Evolutionary conservation across 1,284 basidiomycete genomes (phyloP).

Genomic region (Chalciporus piperatoides): DNA sequence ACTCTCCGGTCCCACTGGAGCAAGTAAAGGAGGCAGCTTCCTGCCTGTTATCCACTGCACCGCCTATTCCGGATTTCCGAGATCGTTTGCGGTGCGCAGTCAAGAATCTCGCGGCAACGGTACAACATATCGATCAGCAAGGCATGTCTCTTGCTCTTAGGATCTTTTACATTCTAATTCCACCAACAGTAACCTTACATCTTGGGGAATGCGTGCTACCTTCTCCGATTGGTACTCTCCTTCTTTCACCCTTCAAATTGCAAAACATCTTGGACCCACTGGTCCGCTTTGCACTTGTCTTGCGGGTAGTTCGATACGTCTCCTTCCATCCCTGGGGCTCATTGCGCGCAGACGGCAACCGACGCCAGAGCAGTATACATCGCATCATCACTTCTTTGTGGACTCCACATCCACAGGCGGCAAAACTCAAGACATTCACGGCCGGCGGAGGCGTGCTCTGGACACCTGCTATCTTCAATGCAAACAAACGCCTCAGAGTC

Average conservation of each 20-base stretch:
- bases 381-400: slow-evolving; percentile 49
- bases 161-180: slow-evolving; percentile 13
- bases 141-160: slow-evolving; percentile 16
- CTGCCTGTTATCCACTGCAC: slow-evolving; percentile 22
- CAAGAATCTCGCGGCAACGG: slow-evolving; percentile 31
- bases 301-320: slow-evolving; percentile 62
- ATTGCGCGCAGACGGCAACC: slow-evolving; percentile 51
- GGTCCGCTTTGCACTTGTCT: slow-evolving; percentile 46
- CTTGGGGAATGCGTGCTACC: slow-evolving; percentile 36
- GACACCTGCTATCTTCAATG: slow-evolving; percentile 45
- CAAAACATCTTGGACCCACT: slow-evolving; percentile 34
- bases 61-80: slow-evolving; percentile 22
- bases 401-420: slow-evolving; percentile 26
- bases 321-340: slow-evolving; percentile 76
- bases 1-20: slow-evolving; percentile 31
- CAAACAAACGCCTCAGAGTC: slow-evolving; percentile 24
- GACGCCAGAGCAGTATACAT: slow-evolving; percentile 42
- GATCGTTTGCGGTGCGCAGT: slow-evolving; percentile 34
- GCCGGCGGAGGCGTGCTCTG: slow-evolving; percentile 62
- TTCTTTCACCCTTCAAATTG: slow-evolving; percentile 40
- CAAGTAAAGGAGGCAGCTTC: slow-evolving; percentile 32
- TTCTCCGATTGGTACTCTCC: slow-evolving; percentile 50
- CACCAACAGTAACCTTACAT: slow-evolving; percentile 37
- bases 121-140: slow-evolving; percentile 37
- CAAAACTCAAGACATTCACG: slow-evolving; percentile 30